Evolutionary conservation across 768 basidiomycete species (phyloP), one percentile per base, ranked within the genome.

Genomic region (Boletus insuetus): DNA sequence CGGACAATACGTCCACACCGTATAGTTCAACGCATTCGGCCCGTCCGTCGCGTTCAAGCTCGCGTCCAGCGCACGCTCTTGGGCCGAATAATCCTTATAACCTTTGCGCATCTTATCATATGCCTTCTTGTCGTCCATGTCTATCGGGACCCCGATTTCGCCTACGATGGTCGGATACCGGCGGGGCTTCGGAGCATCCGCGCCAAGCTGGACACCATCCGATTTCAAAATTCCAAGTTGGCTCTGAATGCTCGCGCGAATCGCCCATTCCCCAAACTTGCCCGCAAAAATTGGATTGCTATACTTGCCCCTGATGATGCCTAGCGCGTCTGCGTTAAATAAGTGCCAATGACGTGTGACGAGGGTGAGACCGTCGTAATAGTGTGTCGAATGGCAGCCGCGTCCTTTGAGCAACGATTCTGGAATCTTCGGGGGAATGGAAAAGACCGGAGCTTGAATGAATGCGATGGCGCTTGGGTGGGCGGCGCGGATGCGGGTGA

Each of bases 261-360:
- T 97, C 0, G 89, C 87, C 1, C 70, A 55, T 61, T 92, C 86
- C n/a, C 96, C 96, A 38, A 98, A 75, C 65, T 84, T 86, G 46
- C 92, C 83, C 1, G 90, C 90, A 46, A 85, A 82, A 9, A 91
- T 58, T 2, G 82, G 77, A 49, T 77, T 79, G 12, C 77, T 75
- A 66, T 96, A 89, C 63, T 89, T 89, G 10, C 93, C 91, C 19
- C 96, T 77, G 34, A 99, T 71, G n/a, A 98, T 68, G 2, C 96
- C 97, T 0, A 99, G 74, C 1, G 95, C 94, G 71, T 98, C 94
- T 3, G 93, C 94, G 63, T 98, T 98, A 79, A 93, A 89, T 86
- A 87, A 87, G 67, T 94, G 88, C 92, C 91, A 94, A 64, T 94
- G 91, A 35, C 91, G 79, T 34, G 91, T 90, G n/a, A 98, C 77